Percentiles rank a stretch among this genome's conserved stretches.
phyloP scores from a whole-genome alignment of 1,139 yeast genomes.

The Candida mesenterica region DNA sequence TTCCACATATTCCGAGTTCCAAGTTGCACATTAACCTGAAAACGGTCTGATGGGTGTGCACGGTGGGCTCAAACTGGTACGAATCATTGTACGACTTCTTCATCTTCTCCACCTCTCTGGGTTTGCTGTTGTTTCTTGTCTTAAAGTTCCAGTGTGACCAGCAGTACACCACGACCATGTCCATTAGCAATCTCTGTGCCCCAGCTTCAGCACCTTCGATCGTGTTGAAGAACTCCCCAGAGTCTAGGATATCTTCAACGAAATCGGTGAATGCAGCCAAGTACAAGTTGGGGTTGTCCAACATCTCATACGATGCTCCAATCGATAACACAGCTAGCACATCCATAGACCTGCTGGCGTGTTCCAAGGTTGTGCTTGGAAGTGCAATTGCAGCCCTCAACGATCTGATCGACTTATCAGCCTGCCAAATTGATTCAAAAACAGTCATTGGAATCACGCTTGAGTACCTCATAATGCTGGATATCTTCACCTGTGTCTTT shows the following conservation, averaged over 20 bases:
- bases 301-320: slow-evolving; percentile 20
- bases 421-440: slow-evolving; percentile 16
- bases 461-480: slow-evolving; percentile 12
- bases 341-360: slow-evolving; percentile 2
- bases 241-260: slow-evolving; percentile 33
- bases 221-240: slow-evolving; percentile 24
- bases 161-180: slow-evolving; percentile 35
- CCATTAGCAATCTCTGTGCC: slow-evolving; percentile 24
- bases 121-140: neutral
- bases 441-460: slow-evolving; percentile 12
- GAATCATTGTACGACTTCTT: slow-evolving; percentile 14
- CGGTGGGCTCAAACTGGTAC: slow-evolving; percentile 19
- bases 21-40: slow-evolving; percentile 31
- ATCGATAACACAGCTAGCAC: slow-evolving; percentile 19
- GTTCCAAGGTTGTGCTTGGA: slow-evolving; percentile 5
- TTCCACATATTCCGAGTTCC: slow-evolving; percentile 27
- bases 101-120: slow-evolving; percentile 5
- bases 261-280: slow-evolving; percentile 33
- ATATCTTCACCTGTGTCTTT: slow-evolving; percentile 11
- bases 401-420: slow-evolving; percentile 15
- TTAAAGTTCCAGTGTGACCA: slow-evolving; percentile 36
- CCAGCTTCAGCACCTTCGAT: slow-evolving; percentile 14
- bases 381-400: slow-evolving; percentile 7
- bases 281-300: slow-evolving; percentile 31
- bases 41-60: slow-evolving; percentile 28